Base-by-base conservation (phyloP, 108 stramenopile species). In the Thalassiosira profunda region DNA sequence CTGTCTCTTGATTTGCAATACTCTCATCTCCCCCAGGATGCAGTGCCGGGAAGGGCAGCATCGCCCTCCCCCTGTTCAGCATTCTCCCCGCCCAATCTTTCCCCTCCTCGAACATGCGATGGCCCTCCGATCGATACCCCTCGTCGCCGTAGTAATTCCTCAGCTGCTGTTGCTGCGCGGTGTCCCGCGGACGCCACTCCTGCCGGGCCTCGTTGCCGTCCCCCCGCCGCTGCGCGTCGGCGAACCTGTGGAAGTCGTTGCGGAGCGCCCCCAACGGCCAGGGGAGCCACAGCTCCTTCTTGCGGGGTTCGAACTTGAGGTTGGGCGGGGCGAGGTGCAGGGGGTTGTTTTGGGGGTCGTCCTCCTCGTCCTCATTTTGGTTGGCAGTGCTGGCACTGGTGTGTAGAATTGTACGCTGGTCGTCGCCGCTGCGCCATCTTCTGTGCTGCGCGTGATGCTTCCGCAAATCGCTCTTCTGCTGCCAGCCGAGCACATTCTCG, bases 281-380 rank as follows among this genome's bases (percentile, higher is more conserved):
- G 3, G 77, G 77, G 30, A 79, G 69, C 77, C 77, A 79, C 23
- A 79, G 42, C 56, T 79, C 77, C 17, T 70, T 79, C 61, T 79
- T 79, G 2, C 77, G 63, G 0, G 77, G 77, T 54, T 64, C 57
- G 2, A 74, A 4, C 41, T 70, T 65, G 45, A 67, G 34, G n/a
- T n/a, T n/a, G n/a, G n/a, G n/a, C n/a, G n/a, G n/a, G n/a, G n/a
- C n/a, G n/a, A n/a, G n/a, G n/a, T n/a, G n/a, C 3, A 54, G 45
- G 29, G 56, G 40, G n/a, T n/a, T n/a, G n/a, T n/a, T n/a, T n/a
- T n/a, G n/a, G n/a, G n/a, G n/a, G n/a, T n/a, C n/a, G n/a, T n/a
- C n/a, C n/a, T n/a, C n/a, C n/a, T n/a, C n/a, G n/a, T n/a, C n/a
- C n/a, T n/a, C n/a, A n/a, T n/a, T n/a, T n/a, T n/a, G n/a, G n/a